Evolutionary conservation across 495 filamentous ascomycete genomes (phyloP), one percentile per base, ranked within the genome.

Genomic region (Trichoderma asperelloides): DNA sequence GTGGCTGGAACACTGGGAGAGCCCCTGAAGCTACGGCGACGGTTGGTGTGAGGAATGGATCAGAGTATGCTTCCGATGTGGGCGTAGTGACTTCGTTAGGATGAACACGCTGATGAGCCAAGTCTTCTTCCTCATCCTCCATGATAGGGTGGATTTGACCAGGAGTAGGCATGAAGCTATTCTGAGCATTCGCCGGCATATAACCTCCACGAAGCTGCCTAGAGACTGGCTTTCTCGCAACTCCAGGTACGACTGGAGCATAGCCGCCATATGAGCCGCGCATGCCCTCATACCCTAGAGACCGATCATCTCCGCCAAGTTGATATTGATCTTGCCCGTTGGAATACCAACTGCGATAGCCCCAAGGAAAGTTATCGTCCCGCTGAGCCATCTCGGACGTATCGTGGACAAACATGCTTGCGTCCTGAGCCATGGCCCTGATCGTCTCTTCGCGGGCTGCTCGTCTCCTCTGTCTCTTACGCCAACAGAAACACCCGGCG

Each of bases 121-220:
- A 30, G 39, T 85, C 86, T 64, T 93, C 91, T 49, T 96, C 92
- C 64, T 90, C 87, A 0, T 83, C 81, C 68, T 87, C 84, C 65
- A 83, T 81, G 63, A 87, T 87, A 0, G 84, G 84, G 67, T 85
- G 81, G 68, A 87, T 86, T 11, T 73, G 72, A 11, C 77, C 75
- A 0, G 71, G 25, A 39, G 70, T 72, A 57, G 70, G 66, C 15
- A 73, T 62, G 41, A 23, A 13, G 47, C 65, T 15, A 66, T 72
- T 15, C 65, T 39, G 64, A 25, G 63, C 65, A 25, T 64, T 74
- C 47, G 73, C 75, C 64, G 69, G 75, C 69, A 69, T 68, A 47
- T 77, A 75, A 33, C 77, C 65, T 0, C 74, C 74, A 62, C 71
- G 67, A 9, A 73, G 73, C 6, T 64, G 2, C 69, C 71, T 28